Conservation (phyloP, 495 filamentous ascomycete species). For the Xylaria palmicola region DNA sequence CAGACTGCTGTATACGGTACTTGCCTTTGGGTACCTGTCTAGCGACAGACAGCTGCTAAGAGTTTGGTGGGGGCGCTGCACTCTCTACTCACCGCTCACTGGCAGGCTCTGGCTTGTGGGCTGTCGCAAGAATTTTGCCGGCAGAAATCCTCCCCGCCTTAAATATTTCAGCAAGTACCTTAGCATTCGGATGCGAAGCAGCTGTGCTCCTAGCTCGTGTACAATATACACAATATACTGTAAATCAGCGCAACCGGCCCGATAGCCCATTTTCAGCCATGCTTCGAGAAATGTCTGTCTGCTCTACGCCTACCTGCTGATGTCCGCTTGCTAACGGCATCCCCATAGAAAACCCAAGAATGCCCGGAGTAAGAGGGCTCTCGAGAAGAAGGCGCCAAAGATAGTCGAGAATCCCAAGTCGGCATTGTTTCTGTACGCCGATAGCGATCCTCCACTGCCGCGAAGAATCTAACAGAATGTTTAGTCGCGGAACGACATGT, state of each 20-base stretch:
- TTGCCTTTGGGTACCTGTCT: too few species aligned
- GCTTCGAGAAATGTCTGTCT: slow-evolving; percentile 17
- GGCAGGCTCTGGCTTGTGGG: too few species aligned
- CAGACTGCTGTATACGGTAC: too few species aligned
- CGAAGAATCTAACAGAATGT: not conserved
- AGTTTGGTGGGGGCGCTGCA: too few species aligned
- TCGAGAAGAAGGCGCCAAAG: slow-evolving; percentile 90
- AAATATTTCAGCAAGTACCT: slow-evolving; percentile 16
- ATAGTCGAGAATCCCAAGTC: slow-evolving; percentile 81
- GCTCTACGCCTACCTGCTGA: not conserved
- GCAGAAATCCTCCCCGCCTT: slow-evolving; percentile 14
- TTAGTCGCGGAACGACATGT: slow-evolving; percentile 68
- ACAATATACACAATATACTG: not conserved
- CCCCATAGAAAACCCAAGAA: slow-evolving; percentile 69
- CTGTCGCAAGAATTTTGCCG: slow-evolving; percentile 5
- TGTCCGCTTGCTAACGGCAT: not conserved
- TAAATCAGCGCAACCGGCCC: not conserved
- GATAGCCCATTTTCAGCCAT: not conserved
- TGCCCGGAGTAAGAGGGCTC: slow-evolving; percentile 87
- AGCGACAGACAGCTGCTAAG: too few species aligned
- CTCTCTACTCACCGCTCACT: too few species aligned
- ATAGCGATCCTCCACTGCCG: not conserved
- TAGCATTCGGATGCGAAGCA: slow-evolving; percentile 11
- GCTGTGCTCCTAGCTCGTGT: too few species aligned
- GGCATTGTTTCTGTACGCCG: slow-evolving; percentile 66